Conservation (phyloP, 768 basidiomycete species). For the Clathrus columnatus region DNA sequence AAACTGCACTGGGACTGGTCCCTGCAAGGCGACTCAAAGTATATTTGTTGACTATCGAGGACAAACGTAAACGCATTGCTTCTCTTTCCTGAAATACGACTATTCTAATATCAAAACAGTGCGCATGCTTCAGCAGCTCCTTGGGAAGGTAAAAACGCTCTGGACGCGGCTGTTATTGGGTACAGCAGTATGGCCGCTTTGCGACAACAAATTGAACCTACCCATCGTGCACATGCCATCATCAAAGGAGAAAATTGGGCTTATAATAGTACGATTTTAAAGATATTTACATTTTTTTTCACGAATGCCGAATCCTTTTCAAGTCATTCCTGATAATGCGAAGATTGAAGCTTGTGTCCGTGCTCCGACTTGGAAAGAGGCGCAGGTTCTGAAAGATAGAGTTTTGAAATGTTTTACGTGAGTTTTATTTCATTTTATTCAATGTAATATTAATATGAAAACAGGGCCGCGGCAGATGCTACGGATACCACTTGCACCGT, state of each 20-base stretch:
- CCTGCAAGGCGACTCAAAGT: constrained; percentile 56
- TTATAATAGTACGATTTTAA: constrained; percentile 44
- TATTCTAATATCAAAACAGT: constrained; percentile 25
- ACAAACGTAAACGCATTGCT: constrained; percentile 46
- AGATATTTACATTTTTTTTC: neutral
- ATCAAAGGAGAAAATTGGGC: constrained; percentile 72
- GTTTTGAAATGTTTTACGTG: constrained; percentile 69
- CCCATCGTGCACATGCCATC: constrained; percentile 72
- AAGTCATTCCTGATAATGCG: constrained; percentile 80
- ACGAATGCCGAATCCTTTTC: neutral
- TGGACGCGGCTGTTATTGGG: constrained; percentile 82
- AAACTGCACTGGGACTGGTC: constrained; percentile 50
- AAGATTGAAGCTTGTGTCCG: constrained; percentile 58
- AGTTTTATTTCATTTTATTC: constrained; percentile 17
- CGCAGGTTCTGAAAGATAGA: constrained; percentile 46
- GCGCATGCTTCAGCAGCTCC: constrained; percentile 75
- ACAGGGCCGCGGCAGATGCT: constrained; percentile 58
- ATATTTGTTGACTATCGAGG: constrained; percentile 60
- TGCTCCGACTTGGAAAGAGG: constrained; percentile 57
- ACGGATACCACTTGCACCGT: constrained; percentile 53
- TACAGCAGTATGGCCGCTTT: constrained; percentile 74
- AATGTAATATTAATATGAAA: neutral
- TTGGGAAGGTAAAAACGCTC: constrained; percentile 78
- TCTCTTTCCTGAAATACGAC: neutral
- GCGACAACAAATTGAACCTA: constrained; percentile 74